These are phyloP conservation scores for Diutina ranongensis DNA, from an alignment of 1,139 yeast species.

Conservation along the genomic window DNA sequence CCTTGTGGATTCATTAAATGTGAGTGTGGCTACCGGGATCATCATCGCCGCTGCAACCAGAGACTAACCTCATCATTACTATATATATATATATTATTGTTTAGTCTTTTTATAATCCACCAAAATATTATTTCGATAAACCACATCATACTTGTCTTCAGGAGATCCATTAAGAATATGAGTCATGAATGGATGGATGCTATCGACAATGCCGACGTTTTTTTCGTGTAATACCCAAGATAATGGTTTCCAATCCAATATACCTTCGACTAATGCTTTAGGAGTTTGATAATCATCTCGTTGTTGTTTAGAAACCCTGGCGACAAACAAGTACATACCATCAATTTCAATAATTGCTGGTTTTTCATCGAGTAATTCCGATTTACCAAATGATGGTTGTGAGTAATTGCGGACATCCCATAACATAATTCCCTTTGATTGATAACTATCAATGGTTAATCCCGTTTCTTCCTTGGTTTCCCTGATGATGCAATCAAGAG, in stretches of 20 bases:
- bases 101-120: background rate
- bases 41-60: slow-evolving; percentile 21
- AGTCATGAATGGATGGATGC: slow-evolving; percentile 12
- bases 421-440: slow-evolving; percentile 25
- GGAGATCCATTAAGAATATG: background rate
- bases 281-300: slow-evolving; percentile 18
- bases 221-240: slow-evolving; percentile 28
- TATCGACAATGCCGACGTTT: slow-evolving; percentile 35
- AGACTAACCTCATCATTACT: background rate
- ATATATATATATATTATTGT: background rate
- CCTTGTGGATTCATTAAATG: slow-evolving; percentile 73
- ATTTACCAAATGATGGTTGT: background rate
- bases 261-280: slow-evolving; percentile 25
- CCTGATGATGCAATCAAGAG: slow-evolving; percentile 28
- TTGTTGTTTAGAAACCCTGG: slow-evolving; percentile 19
- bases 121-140: slow-evolving; percentile 3
- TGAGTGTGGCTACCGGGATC: slow-evolving; percentile 79
- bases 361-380: slow-evolving; percentile 13
- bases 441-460: slow-evolving; percentile 17
- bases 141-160: background rate
- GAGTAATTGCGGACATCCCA: slow-evolving; percentile 16
- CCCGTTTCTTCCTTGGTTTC: slow-evolving; percentile 38
- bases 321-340: slow-evolving; percentile 33
- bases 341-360: slow-evolving; percentile 15
- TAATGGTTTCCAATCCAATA: slow-evolving; percentile 32